Conservation (phyloP, 257 asterid species). For the Penstemon barbatus region DNA sequence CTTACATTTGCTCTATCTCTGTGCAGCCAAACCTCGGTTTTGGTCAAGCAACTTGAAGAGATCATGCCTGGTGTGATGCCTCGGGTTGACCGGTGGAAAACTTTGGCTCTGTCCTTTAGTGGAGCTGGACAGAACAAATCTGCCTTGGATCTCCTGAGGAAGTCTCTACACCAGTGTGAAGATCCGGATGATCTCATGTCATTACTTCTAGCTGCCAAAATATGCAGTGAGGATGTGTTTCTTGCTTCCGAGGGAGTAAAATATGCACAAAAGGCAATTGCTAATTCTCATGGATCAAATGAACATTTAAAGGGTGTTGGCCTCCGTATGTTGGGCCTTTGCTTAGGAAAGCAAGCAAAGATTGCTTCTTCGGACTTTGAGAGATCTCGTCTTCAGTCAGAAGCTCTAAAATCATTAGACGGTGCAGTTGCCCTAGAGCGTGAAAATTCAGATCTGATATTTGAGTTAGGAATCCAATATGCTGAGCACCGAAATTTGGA, state of each 20-base stretch:
- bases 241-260: constrained; percentile 91
- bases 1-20: constrained; percentile 81
- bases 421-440: constrained; percentile 68
- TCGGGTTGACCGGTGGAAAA: constrained; percentile 86
- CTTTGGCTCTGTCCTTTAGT: constrained; percentile 72
- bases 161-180: constrained; percentile 69
- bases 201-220: constrained; percentile 75
- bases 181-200: constrained; percentile 82
- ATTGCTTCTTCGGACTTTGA: constrained; percentile 82
- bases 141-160: constrained; percentile 76
- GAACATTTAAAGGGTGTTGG: constrained; percentile 81
- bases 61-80: constrained; percentile 75
- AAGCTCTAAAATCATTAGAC: constrained; percentile 85
- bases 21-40: constrained; percentile 81
- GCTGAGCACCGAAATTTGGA: constrained; percentile 87
- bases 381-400: constrained; percentile 89
- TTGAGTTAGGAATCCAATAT: constrained; percentile 82
- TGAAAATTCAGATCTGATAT: constrained; percentile 72
- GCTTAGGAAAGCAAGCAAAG: constrained; percentile 88
- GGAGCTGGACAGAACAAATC: constrained; percentile 69
- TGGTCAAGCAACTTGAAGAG: constrained; percentile 90
- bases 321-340: constrained; percentile 79
- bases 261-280: constrained; percentile 72
- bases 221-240: constrained; percentile 70
- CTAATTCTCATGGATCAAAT: constrained; percentile 52